Conservation (phyloP, 2,329 filamentous ascomycete species). For the Rhytidhysteron rufulum region DNA sequence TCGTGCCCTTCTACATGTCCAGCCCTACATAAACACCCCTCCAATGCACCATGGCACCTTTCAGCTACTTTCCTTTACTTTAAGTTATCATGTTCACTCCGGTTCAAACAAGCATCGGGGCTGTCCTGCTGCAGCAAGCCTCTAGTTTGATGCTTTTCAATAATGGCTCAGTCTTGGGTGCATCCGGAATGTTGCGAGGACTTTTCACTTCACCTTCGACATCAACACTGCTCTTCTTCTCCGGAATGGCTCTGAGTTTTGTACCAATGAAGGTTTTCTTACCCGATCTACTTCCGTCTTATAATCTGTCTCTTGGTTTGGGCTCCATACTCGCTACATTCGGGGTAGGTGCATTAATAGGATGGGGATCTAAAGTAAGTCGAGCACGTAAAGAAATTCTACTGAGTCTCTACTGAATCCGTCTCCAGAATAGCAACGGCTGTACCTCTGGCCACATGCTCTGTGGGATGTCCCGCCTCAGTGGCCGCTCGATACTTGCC, state of each 20-base stretch:
- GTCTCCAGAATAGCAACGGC: slow-evolving; percentile 41
- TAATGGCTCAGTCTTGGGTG: slow-evolving; percentile 50
- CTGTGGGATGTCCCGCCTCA: slow-evolving; percentile 49
- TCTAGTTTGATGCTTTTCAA: slow-evolving; percentile 48
- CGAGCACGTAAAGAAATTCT: neutral
- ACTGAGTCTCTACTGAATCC: neutral
- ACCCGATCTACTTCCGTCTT: slow-evolving; percentile 44
- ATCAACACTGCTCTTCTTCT: slow-evolving; percentile 44
- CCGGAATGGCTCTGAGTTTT: slow-evolving; percentile 45
- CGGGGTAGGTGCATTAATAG: slow-evolving; percentile 43
- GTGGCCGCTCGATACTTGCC: slow-evolving; percentile 47
- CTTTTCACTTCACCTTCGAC: slow-evolving; percentile 37
- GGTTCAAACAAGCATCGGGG: slow-evolving; percentile 48
- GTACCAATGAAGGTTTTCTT: slow-evolving; percentile 38
- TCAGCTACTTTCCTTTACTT: neutral
- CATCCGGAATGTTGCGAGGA: slow-evolving; percentile 45
- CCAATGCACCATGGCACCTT: neutral
- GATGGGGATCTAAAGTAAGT: slow-evolving; percentile 52
- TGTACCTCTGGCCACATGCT: slow-evolving; percentile 57
- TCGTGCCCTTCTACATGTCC: neutral
- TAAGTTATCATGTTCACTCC: slow-evolving; percentile 48
- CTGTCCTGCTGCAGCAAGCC: slow-evolving; percentile 48
- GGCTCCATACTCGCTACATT: slow-evolving; percentile 36
- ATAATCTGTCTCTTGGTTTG: slow-evolving; percentile 32
- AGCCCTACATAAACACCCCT: neutral